Conservation (phyloP, 495 filamentous ascomycete genomes). For the Lasiosphaeris hirsuta region DNA sequence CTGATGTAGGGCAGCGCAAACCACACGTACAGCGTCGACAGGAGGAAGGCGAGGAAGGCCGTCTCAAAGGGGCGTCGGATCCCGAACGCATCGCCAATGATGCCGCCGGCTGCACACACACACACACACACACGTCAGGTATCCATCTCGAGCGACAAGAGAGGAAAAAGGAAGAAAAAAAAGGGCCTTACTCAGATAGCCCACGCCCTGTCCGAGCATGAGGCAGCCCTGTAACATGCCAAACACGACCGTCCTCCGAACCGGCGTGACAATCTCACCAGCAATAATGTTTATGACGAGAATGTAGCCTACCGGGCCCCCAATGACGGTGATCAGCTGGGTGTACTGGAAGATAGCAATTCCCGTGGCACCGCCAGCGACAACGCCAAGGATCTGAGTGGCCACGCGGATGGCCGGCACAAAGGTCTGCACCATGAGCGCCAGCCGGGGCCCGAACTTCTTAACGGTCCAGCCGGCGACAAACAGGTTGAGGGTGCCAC, state of each 20-base stretch:
- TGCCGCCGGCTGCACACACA: conserved; percentile 46
- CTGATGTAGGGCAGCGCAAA: conserved; percentile 41
- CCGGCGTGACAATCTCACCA: conserved; percentile 47
- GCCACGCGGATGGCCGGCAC: conserved; percentile 51
- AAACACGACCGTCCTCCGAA: conserved; percentile 49
- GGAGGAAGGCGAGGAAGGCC: conserved; percentile 45
- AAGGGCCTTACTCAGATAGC: conserved; percentile 40
- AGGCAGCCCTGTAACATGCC: conserved; percentile 53
- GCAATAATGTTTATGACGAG: conserved; percentile 54
- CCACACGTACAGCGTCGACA: conserved; percentile 35
- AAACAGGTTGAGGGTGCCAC: conserved; percentile 54
- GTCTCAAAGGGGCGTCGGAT: conserved; percentile 52
- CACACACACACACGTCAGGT: too few relatives aligned
- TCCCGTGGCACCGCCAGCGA: conserved; percentile 46
- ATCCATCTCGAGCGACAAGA: background rate
- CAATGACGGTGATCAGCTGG: conserved; percentile 55
- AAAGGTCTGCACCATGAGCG: conserved; percentile 49
- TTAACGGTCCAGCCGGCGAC: conserved; percentile 57
- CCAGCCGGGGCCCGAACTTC: conserved; percentile 48
- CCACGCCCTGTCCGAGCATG: conserved; percentile 54
- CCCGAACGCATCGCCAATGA: conserved; percentile 49
- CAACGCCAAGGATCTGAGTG: conserved; percentile 52
- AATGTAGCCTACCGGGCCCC: conserved; percentile 55
- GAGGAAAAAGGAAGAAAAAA: too few relatives aligned
- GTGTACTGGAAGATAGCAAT: conserved; percentile 54